Base-by-base conservation (phyloP, 129 eudicot genomes). In the Tagetes patula region DNA sequence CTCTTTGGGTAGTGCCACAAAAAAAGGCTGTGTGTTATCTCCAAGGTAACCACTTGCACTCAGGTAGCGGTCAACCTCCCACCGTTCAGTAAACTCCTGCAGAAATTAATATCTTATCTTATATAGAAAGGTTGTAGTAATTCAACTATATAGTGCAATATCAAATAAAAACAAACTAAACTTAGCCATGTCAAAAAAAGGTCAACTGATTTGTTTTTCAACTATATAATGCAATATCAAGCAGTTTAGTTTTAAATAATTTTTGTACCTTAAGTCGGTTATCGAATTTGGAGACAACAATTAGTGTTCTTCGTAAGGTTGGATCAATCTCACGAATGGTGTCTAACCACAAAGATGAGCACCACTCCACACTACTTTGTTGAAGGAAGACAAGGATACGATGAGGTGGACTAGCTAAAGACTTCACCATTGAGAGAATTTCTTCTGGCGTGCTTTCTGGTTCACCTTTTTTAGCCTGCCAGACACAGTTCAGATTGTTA, bases 321-420 rank as follows among this genome's bases (percentile, higher is more conserved):
- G 98, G 98, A 81, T 94, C 98, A 32, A 94, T 90, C 38, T 94
- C 96, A 40, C 97, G 98, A 64, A 94, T 83, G 40, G 89, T 61
- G 76, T 94, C 98, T 79, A 94, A 71, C 98, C 98, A 94, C 87
- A 94, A 74, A 12, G 98, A 94, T 30, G 98, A 94, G 82, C 98
- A 94, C 98, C 98, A 94, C 49, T 94, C 98, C 53, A 90, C 98
- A 66, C 98, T 94, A 54, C 98, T 94, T 76, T 94, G 98, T 75
- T 94, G 98, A 76, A 94, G 98, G 81, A 90, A 94, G 81, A 94
- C 80, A 47, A 94, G 86, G 75, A 94, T 90, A 34, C 98, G 93
- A 73, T 94, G 91, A 62, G 97, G 93, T 33, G 97, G 98, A 78
- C 93, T 88, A 53, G 98, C 98, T 68, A 94, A 70, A 47, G 93